phyloP scores from a whole-genome alignment of 495 filamentous ascomycete genomes.

The Jackrogersella minutella region DNA sequence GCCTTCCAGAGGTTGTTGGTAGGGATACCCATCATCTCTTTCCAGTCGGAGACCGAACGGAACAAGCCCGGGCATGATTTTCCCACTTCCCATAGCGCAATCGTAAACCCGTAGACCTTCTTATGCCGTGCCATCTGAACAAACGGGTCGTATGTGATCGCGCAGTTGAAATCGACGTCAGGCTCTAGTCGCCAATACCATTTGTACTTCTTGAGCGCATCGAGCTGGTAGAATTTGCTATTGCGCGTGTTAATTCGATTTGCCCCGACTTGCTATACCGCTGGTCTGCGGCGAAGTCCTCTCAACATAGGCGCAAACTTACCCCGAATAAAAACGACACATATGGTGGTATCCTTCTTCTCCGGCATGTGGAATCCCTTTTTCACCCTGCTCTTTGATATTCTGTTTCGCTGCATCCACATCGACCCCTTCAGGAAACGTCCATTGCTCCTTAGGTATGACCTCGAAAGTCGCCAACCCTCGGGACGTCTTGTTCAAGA shows the following conservation, averaged over 20 bases:
- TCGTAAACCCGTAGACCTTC: constrained; percentile 55
- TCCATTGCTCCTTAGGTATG: constrained; percentile 84
- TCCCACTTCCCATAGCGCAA: constrained; percentile 52
- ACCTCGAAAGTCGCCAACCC: constrained; percentile 84
- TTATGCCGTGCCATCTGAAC: constrained; percentile 54
- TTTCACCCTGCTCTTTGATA: constrained; percentile 84
- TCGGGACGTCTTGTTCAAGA: constrained; percentile 79
- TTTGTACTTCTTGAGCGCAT: constrained; percentile 44
- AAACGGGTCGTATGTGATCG: constrained; percentile 56
- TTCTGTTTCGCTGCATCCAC: constrained; percentile 79
- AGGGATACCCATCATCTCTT: constrained; percentile 41
- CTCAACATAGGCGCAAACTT: constrained; percentile 35
- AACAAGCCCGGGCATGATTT: constrained; percentile 53
- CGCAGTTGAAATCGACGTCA: constrained; percentile 52
- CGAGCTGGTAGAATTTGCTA: constrained; percentile 64
- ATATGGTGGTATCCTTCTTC: constrained; percentile 98
- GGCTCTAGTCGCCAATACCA: constrained; percentile 57
- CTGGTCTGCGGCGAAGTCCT: neutral
- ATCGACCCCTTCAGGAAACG: constrained; percentile 88
- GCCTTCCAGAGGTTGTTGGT: constrained; percentile 42
- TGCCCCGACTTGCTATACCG: neutral
- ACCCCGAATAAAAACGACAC: constrained; percentile 98
- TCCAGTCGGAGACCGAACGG: constrained; percentile 45
- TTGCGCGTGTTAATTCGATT: constrained; percentile 7
- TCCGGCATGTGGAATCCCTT: constrained; percentile 92